Evolutionary conservation across 78 protist genomes (phyloP), one percentile per base, ranked within the genome.

Genomic region (Tieghemostelium lacteum): DNA sequence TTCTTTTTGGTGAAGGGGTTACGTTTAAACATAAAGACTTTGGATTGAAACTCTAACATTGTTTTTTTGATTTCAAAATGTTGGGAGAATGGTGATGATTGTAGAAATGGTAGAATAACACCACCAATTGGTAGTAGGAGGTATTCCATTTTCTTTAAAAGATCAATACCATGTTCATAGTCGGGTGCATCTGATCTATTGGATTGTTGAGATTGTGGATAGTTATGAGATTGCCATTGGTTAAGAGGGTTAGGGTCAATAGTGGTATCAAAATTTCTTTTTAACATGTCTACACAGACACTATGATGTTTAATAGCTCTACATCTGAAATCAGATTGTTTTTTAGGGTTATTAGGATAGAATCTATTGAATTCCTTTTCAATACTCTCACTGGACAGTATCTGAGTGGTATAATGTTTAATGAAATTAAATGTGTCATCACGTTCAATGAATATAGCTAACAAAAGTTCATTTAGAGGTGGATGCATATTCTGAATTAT

Each of bases 231-330:
- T 54, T 54, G 33, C 22, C 60, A 20, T 54, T 20, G 33, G 22
- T 54, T 20, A 54, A 54, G 22, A 20, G 20, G n/a, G n/a, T n/a
- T n/a, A n/a, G n/a, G n/a, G 10, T 45, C 52, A 10, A 45, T 45
- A n/a, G n/a, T 29, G 72, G 10, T 24, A 28, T 64, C 39, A 55
- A 45, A 33, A 29, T 66, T 69, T 29, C 88, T 40, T 60, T 78
- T 91, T n/a, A 88, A 54, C 85, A 88, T 69, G 19, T 66, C 74
- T 14, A 88, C 58, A 61, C 94, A 91, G 37, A 91, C 66, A 26
- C 70, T 22, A 28, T 78, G 80, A 91, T 77, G 86, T 40, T 72
- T 70, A 5, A 77, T 67, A 24, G 67, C 69, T 28, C 77, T 34
- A 37, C 78, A 88, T 22, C 93, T 33, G 29, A 75, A 45, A 36